Evolutionary conservation across 495 filamentous ascomycete species (phyloP).

Genomic region (Aspergillus ostianus): DNA sequence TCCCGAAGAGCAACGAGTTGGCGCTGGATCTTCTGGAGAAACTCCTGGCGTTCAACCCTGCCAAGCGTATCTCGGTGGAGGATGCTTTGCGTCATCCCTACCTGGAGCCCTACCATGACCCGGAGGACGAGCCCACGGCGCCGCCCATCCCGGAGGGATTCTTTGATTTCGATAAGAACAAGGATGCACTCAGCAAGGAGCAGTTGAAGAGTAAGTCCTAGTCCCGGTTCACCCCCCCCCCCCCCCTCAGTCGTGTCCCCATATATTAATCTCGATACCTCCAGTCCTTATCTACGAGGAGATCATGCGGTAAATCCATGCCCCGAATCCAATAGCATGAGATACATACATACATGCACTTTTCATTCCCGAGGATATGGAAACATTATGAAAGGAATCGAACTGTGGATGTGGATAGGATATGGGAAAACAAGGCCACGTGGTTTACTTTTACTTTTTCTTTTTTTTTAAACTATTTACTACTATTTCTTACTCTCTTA

Average conservation of each 20-base stretch:
- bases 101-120: conserved; percentile 98
- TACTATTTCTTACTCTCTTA: too few species aligned
- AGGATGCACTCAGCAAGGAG: conserved; percentile 98
- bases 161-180: conserved; percentile 99
- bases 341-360: not conserved
- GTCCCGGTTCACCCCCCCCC: not conserved
- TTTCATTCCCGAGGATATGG: not conserved
- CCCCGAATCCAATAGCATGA: not conserved
- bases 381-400: not conserved
- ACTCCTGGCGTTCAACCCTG: conserved; percentile 95
- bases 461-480: too few species aligned
- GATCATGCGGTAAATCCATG: conserved; percentile 83
- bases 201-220: conserved; percentile 75
- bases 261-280: conserved; percentile 13
- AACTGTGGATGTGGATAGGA: not conserved
- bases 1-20: conserved; percentile 93
- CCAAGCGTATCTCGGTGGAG: conserved; percentile 97
- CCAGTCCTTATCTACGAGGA: conserved; percentile 91
- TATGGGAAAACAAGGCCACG: not conserved
- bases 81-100: conserved; percentile 97
- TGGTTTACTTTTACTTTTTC: too few species aligned
- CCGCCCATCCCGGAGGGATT: conserved; percentile 97
- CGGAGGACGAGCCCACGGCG: conserved; percentile 96
- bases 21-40: conserved; percentile 94
- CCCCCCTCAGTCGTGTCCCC: not conserved